These are phyloP conservation scores for Meyerozyma carpophila DNA, from an alignment of 1,139 yeast genomes.

Conservation along the genomic window DNA sequence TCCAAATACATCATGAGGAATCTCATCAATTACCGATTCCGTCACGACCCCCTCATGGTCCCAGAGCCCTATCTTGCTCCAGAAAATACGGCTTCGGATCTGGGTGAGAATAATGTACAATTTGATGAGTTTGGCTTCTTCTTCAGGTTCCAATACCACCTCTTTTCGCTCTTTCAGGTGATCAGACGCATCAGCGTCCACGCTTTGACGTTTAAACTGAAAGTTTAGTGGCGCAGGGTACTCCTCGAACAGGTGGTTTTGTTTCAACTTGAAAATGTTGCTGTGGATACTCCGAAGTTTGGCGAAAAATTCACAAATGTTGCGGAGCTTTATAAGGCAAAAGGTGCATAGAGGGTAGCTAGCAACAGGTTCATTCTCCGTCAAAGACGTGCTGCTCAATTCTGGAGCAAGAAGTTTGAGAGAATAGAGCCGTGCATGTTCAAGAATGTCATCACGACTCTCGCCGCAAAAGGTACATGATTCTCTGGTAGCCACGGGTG, in stretches of 20 bases:
- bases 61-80: constrained; percentile 80
- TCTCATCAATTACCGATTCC: background rate
- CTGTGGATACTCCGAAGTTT: constrained; percentile 60
- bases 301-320: constrained; percentile 74
- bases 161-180: constrained; percentile 4
- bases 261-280: constrained; percentile 38
- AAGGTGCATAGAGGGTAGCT: constrained; percentile 76
- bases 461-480: constrained; percentile 87
- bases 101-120: constrained; percentile 20
- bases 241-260: constrained; percentile 21
- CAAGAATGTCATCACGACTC: constrained; percentile 57
- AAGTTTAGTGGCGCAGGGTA: constrained; percentile 10
- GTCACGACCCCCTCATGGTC: constrained; percentile 15
- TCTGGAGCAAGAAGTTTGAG: constrained; percentile 41
- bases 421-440: constrained; percentile 72
- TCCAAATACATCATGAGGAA: background rate
- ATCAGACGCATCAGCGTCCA: background rate
- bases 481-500: constrained; percentile 55
- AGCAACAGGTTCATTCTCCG: constrained; percentile 22
- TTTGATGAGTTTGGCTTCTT: constrained; percentile 18
- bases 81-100: constrained; percentile 51
- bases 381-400: constrained; percentile 4
- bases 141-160: constrained; percentile 9
- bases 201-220: constrained; percentile 17
- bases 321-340: constrained; percentile 74